Evolutionary conservation across 257 asterid species (phyloP), one percentile per base, ranked within the genome.

Genomic region (Leonotis leonurus): DNA sequence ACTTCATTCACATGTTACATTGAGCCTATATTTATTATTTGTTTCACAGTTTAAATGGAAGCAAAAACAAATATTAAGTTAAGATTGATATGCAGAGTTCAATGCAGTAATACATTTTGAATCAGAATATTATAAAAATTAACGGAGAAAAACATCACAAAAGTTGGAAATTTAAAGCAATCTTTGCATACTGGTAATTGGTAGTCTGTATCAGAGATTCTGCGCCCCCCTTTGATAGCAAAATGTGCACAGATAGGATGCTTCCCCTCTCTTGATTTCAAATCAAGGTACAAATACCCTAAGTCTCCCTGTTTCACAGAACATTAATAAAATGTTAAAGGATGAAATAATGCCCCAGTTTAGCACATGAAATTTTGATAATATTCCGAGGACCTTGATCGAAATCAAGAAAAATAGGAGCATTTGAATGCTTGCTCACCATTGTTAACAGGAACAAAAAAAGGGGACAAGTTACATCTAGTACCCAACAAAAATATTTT

Each of bases 201-300:
- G 78, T 93, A 89, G 67, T 81, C 87, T 7, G 89, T 85, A 56
- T 81, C 95, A 21, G 97, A 89, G 71, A 89, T 76, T 71, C 73
- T 78, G 46, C 91, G 95, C 8, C 99, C 99, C 76, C 99, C 96
- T 79, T 83, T 82, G 87, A 93, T 85, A 37, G 99, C 96, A 75
- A 93, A 93, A 80, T 93, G 99, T 50, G 97, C 99, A 80, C 86
- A 87, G 22, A 87, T 73, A 55, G 99, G 99, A 78, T 83, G 88
- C 77, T 93, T 93, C 57, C 77, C 84, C 81, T 76, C 77, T 77
- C 99, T 85, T 69, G 96, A 84, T 75, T 81, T 89, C 73, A 89
- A 68, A 77, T 93, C 99, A 44, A 93, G 99, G 86, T 93, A 93
- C 70, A 93, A 73, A 75, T 80, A 82, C 20, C 99, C 97, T 48